Percentiles rank a stretch among this genome's conserved stretches.
These are phyloP conservation scores for Oropetium thomaeum DNA, from an alignment of 176 grass and related monocot species.

Conservation along the genomic window DNA sequence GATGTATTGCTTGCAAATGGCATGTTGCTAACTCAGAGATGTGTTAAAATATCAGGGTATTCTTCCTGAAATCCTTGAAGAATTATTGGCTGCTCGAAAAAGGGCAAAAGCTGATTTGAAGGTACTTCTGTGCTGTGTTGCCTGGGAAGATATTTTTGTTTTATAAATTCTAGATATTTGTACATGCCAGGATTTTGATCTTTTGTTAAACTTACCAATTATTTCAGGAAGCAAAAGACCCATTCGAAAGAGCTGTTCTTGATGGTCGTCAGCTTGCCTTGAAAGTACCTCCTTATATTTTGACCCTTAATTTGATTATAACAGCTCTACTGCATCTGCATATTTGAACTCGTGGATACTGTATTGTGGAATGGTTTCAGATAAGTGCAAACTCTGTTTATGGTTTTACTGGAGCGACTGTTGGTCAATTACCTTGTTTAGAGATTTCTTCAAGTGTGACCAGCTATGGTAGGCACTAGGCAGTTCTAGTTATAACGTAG, in stretches of 20 bases:
- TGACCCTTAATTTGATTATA: not conserved
- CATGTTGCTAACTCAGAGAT: conserved; percentile 22
- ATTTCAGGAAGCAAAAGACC: conserved; percentile 93
- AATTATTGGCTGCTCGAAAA: conserved; percentile 89
- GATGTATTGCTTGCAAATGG: conserved; percentile 10
- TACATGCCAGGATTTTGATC: conserved; percentile 27
- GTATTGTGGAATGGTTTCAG: conserved; percentile 37
- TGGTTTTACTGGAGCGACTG: conserved; percentile 96
- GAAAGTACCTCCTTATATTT: conserved; percentile 60
- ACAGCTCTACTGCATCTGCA: not conserved
- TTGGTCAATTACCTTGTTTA: conserved; percentile 96
- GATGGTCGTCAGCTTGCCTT: conserved; percentile 94
- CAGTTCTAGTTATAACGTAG: conserved; percentile 18
- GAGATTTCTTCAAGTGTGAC: conserved; percentile 99
- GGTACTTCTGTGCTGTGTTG: conserved; percentile 42
- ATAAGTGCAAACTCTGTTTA: conserved; percentile 98
- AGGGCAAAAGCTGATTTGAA: conserved; percentile 99
- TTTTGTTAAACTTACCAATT: conserved; percentile 20
- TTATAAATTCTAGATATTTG: conserved; percentile 22
- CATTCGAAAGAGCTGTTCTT: conserved; percentile 87
- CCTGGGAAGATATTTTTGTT: too few relatives aligned
- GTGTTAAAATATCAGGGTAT: conserved; percentile 68
- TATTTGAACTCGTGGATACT: conserved; percentile 16
- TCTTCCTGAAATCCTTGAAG: conserved; percentile 98
- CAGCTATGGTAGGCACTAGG: conserved; percentile 95